Percentiles rank a stretch among this genome's conserved stretches.
Evolutionary conservation across 1,284 basidiomycete species (phyloP).

Genomic region (Sanghuangporus sanghuang): DNA sequence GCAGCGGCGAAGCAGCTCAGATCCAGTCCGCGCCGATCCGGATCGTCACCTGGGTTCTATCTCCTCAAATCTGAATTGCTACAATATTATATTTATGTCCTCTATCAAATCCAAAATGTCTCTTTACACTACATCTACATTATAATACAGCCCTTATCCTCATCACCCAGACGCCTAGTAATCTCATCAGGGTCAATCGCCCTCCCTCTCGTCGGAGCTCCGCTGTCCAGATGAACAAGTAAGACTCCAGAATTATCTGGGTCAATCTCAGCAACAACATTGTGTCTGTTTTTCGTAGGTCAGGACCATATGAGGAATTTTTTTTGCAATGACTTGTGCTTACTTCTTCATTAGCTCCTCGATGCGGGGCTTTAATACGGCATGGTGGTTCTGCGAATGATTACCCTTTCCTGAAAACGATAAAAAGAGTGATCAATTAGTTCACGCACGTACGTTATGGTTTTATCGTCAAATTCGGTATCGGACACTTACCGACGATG

Average conservation of each 20-base stretch:
- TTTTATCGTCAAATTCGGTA: not conserved
- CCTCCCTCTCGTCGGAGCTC: conserved; percentile 37
- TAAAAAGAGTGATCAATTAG: not conserved
- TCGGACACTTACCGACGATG: conserved; percentile 69
- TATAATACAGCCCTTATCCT: conserved; percentile 54
- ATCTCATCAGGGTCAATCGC: conserved; percentile 58
- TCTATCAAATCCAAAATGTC: not conserved
- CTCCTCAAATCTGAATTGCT: not conserved
- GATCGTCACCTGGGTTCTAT: not conserved
- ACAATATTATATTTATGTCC: not conserved
- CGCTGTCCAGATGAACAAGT: conserved; percentile 65
- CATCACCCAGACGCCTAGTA: conserved; percentile 40
- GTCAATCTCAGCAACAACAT: conserved; percentile 75
- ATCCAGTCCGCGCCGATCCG: too few relatives aligned
- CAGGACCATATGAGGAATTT: not conserved
- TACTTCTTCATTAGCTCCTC: conserved; percentile 83
- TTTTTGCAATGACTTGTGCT: conserved; percentile 19
- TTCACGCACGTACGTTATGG: not conserved
- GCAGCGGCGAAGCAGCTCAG: not conserved
- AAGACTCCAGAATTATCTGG: conserved; percentile 83
- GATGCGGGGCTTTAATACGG: conserved; percentile 93
- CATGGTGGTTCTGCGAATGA: conserved; percentile 75
- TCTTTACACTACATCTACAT: conserved; percentile 44
- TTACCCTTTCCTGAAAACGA: conserved; percentile 64
- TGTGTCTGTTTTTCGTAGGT: conserved; percentile 43